These are phyloP conservation scores for Pythium apleroticum DNA, from an alignment of 352 stramenopile species.

Conservation along the genomic window DNA sequence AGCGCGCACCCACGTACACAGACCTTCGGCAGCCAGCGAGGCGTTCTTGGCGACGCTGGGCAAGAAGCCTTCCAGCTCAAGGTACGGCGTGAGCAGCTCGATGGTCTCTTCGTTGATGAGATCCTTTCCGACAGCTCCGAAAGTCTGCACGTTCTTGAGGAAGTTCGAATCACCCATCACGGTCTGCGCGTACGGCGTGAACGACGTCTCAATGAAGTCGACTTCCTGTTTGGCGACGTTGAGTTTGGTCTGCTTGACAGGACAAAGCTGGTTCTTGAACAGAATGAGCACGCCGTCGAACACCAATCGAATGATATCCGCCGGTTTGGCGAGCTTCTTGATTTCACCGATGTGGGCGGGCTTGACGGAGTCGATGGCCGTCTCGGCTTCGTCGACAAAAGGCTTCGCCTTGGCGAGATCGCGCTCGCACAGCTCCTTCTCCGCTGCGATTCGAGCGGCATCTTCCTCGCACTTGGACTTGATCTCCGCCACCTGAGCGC, in stretches of 20 bases:
- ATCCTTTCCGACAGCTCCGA: constrained; percentile 95
- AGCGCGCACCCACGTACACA: constrained; percentile 97
- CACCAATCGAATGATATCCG: constrained; percentile 98
- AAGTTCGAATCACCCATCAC: constrained; percentile 98
- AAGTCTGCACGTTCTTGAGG: constrained; percentile 95
- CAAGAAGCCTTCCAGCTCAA: constrained; percentile 97
- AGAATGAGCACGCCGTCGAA: constrained; percentile 98
- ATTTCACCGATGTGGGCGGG: constrained; percentile 97
- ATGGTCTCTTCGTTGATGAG: constrained; percentile 99
- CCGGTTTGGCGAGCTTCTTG: constrained; percentile 97
- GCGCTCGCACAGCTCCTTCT: constrained; percentile 95
- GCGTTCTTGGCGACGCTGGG: constrained; percentile 96
- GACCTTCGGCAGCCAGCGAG: constrained; percentile 93
- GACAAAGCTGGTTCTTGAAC: constrained; percentile 92
- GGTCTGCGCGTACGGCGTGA: constrained; percentile 93
- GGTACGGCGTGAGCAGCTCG: constrained; percentile 96
- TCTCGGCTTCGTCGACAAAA: constrained; percentile 97
- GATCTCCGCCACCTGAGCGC: constrained; percentile 95
- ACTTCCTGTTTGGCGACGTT: constrained; percentile 97
- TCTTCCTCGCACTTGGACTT: constrained; percentile 97
- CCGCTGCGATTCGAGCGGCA: constrained; percentile 91
- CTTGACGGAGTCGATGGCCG: constrained; percentile 98
- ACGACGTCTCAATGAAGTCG: constrained; percentile 96
- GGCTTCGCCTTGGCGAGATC: constrained; percentile 98
- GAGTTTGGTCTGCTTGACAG: constrained; percentile 92